These are phyloP conservation scores for Suhomyces yuchorum DNA, from an alignment of 1,139 yeast genomes.

Conservation along the genomic window DNA sequence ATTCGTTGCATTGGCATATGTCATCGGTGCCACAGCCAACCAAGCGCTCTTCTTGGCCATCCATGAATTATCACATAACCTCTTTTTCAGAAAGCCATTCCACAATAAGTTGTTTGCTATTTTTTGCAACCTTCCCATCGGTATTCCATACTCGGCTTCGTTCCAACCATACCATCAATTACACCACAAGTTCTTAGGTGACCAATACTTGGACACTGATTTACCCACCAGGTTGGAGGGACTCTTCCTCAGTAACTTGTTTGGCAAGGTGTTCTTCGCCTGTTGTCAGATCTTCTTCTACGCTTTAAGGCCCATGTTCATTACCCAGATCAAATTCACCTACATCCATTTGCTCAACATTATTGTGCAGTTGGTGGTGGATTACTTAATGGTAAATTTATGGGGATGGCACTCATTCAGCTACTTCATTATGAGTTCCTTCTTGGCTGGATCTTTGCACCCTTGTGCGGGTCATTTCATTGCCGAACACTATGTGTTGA, in stretches of 20 bases:
- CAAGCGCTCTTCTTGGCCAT: conserved; percentile 85
- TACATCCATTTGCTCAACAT: conserved; percentile 73
- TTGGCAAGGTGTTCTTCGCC: conserved; percentile 90
- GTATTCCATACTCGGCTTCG: conserved; percentile 87
- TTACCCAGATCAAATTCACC: conserved; percentile 75
- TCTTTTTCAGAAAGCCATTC: conserved; percentile 78
- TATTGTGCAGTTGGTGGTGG: conserved; percentile 58
- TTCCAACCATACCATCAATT: conserved; percentile 90
- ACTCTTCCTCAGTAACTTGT: conserved; percentile 65
- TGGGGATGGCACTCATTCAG: conserved; percentile 68
- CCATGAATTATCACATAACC: conserved; percentile 84
- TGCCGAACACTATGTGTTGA: conserved; percentile 86
- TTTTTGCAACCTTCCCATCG: conserved; percentile 80
- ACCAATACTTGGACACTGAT: conserved; percentile 80
- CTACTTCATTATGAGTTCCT: conserved; percentile 75
- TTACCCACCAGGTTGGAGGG: conserved; percentile 83
- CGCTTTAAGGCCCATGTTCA: conserved; percentile 86
- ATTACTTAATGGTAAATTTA: conserved; percentile 52
- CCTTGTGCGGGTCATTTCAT: conserved; percentile 96
- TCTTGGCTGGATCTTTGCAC: conserved; percentile 88
- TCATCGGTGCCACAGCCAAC: conserved; percentile 82
- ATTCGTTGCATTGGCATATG: conserved; percentile 66
- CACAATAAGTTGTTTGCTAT: conserved; percentile 79
- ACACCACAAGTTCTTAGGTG: conserved; percentile 92
- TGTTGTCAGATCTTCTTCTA: conserved; percentile 87